Evolutionary conservation across 768 basidiomycete genomes (phyloP), one percentile per base, ranked within the genome.

Genomic region (Pleurotus citrinopileatus): DNA sequence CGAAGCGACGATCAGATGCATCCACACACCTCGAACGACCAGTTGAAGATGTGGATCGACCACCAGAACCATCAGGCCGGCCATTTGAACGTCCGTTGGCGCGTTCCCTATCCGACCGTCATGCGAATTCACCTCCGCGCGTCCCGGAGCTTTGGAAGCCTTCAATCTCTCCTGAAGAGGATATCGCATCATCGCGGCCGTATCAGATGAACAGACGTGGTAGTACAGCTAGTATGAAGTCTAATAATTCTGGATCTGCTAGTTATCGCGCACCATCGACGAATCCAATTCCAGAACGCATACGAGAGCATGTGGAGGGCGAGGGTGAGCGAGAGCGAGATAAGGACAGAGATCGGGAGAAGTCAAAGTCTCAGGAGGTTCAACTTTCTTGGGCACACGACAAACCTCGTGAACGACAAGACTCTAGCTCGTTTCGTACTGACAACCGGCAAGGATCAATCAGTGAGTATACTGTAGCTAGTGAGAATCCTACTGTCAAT

Each of bases 121-220:
- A 66, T 60, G 61, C 70, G 10, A 64, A 64, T 46, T 60, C 69
- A 54, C 61, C 73, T 54, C 62, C 72, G 12, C 66, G 29, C 59
- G 63, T 66, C 1, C 78, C 74, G 12, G 77, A 80, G 54, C 63
- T 81, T 26, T 82, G 81, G 81, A 77, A 71, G 32, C 79, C 81
- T 2, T 62, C 73, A 0, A 70, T 75, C 17, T 70, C 76, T 0
- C 70, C 74, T 1, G 73, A 76, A 54, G 75, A 81, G 48, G 79
- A 78, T 32, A 65, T 65, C 0, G 61, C 71, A 10, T 62, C 69
- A 37, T 72, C 73, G 1, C 76, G 73, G 51, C 68, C 77, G 3
- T 72, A 71, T 54, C 64, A 68, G 10, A 66, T 81, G 22, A 75
- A 74, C 1, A 65, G 77, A 52, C 72, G 75, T 8, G 73, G 75